A percentile compares a stretch with the other conserved stretches of the same genome.
Conservation (phyloP, 2,329 filamentous ascomycete species). For the Fusarium vanettenii region DNA sequence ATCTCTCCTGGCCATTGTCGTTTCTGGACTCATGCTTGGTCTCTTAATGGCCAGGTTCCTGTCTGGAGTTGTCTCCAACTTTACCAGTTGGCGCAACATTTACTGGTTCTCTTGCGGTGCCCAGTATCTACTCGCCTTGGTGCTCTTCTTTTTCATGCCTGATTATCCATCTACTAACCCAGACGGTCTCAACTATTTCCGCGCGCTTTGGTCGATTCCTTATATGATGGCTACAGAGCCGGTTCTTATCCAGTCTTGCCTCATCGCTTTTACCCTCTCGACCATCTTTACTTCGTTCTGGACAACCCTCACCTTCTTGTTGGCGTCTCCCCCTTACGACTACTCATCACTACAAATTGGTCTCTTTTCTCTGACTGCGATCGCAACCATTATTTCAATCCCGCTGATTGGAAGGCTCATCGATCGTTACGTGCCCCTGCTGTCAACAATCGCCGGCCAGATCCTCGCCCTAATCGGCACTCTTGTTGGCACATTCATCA, state of each 20-base stretch:
- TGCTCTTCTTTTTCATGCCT: conserved; percentile 80
- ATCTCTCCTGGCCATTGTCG: conserved; percentile 77
- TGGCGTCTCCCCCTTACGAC: conserved; percentile 75
- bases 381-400: conserved; percentile 73
- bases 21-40: conserved; percentile 79
- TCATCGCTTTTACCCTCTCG: conserved; percentile 72
- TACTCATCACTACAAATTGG: conserved; percentile 78
- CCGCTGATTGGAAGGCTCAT: conserved; percentile 78
- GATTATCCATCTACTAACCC: conserved; percentile 84
- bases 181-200: conserved; percentile 71
- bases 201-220: conserved; percentile 73
- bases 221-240: conserved; percentile 74
- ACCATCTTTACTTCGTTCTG: conserved; percentile 65
- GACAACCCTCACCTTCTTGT: conserved; percentile 81
- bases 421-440: conserved; percentile 75
- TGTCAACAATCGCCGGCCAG: conserved; percentile 74
- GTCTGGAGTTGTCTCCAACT: conserved; percentile 80
- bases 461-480: conserved; percentile 70
- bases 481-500: conserved; percentile 75
- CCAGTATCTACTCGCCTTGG: conserved; percentile 73
- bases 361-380: conserved; percentile 81
- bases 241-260: conserved; percentile 74
- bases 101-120: conserved; percentile 82
- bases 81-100: conserved; percentile 78
- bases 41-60: conserved; percentile 81